phyloP scores from a whole-genome alignment of 2,329 filamentous ascomycete species.

The Didymella pinodella region DNA sequence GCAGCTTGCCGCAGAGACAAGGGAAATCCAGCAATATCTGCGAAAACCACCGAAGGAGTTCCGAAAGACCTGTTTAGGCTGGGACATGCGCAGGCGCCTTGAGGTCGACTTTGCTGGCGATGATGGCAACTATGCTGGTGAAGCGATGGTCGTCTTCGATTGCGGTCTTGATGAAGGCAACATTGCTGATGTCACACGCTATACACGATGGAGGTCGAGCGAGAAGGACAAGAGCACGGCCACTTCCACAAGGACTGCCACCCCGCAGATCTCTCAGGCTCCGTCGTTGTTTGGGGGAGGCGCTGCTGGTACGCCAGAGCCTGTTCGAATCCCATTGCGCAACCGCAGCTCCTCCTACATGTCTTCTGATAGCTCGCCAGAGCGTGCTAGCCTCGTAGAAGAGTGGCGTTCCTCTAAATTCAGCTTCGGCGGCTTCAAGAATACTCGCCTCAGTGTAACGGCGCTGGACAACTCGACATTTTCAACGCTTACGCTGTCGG shows the following conservation, averaged over 20 bases:
- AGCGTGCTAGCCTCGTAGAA: conserved; percentile 54
- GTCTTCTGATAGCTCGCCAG: conserved; percentile 50
- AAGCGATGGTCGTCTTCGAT: conserved; percentile 76
- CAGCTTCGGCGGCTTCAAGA: conserved; percentile 66
- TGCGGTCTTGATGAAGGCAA: conserved; percentile 72
- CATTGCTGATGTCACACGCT: conserved; percentile 63
- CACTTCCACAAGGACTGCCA: conserved; percentile 28
- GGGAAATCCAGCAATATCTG: conserved; percentile 81
- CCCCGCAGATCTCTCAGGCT: conserved; percentile 27
- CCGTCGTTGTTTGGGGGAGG: conserved; percentile 62
- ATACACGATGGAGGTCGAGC: conserved; percentile 61
- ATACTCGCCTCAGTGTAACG: conserved; percentile 71
- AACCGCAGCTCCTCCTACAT: conserved; percentile 44
- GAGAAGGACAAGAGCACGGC: conserved; percentile 36
- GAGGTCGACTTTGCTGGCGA: conserved; percentile 90
- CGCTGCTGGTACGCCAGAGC: conserved; percentile 38
- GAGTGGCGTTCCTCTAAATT: conserved; percentile 73
- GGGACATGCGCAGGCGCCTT: conserved; percentile 88
- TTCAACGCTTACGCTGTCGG: conserved; percentile 73
- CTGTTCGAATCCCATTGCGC: conserved; percentile 27
- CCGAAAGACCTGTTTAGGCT: conserved; percentile 77
- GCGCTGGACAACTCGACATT: conserved; percentile 78
- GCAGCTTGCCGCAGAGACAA: conserved; percentile 78
- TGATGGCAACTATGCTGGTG: conserved; percentile 77
- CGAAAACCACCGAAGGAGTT: conserved; percentile 78